Conservation (phyloP, 179 eudicot species). For the Beta lomatogona region DNA sequence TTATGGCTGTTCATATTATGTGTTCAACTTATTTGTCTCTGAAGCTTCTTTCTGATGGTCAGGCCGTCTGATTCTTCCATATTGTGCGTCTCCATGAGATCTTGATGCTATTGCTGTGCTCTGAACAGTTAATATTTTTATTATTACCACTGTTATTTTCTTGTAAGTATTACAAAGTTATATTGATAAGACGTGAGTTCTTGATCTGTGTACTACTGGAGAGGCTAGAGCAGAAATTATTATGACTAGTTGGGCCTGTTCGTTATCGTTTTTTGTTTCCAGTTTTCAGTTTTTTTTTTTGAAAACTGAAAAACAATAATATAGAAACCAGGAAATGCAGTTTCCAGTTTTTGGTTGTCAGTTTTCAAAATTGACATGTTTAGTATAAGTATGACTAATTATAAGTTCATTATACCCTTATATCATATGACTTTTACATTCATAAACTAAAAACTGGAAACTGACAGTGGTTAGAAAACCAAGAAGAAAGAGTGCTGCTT, state of each 20-base stretch:
- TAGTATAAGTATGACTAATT: no score
- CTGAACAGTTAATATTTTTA: background rate
- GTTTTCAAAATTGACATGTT: no score
- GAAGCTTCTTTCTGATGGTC: background rate
- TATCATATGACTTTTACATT: no score
- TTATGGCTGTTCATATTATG: background rate
- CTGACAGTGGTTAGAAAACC: background rate
- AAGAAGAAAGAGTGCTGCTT: background rate
- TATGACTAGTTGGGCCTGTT: background rate
- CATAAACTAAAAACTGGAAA: no score
- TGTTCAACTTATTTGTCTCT: background rate
- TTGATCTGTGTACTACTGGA: background rate
- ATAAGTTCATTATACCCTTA: no score
- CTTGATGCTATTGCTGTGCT: background rate
- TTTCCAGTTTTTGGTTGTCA: no score
- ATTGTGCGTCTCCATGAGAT: background rate
- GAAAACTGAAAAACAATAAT: no score
- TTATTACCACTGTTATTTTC: background rate
- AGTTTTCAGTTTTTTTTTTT: no score
- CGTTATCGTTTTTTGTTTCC: background rate
- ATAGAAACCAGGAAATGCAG: no score
- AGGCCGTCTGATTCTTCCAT: background rate
- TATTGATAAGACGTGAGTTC: background rate
- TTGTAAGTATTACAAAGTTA: background rate
- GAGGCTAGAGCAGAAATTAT: background rate